Percentiles rank a stretch among this genome's conserved stretches.
These are phyloP conservation scores for Entomortierella lignicola DNA, from an alignment of 192 early-diverging fungal species.

Conservation along the genomic window DNA sequence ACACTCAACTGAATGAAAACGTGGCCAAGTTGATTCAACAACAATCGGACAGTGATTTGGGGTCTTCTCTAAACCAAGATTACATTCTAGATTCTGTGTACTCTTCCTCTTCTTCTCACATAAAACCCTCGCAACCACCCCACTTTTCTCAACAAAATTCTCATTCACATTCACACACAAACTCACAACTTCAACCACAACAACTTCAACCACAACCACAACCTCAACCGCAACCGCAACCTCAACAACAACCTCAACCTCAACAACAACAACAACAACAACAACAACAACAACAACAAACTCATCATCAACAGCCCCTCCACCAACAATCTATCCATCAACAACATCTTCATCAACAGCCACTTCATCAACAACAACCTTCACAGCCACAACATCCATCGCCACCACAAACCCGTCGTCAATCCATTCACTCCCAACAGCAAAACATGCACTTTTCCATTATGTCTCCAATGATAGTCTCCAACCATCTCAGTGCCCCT, in stretches of 20 bases:
- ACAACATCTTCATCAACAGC: slow-evolving; percentile 1
- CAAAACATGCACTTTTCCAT: slow-evolving; percentile 35
- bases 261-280: background rate
- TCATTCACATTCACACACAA: slow-evolving; percentile 8
- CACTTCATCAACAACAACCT: background rate
- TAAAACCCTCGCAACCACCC: slow-evolving; percentile 11
- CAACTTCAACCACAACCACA: slow-evolving; percentile 9
- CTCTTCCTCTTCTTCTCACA: slow-evolving; percentile 18
- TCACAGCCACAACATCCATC: slow-evolving; percentile 4
- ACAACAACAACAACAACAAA: background rate
- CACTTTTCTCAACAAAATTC: slow-evolving; percentile 5
- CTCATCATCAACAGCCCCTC: background rate
- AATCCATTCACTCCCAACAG: slow-evolving; percentile 3
- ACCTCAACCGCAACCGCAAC: background rate
- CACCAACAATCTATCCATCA: background rate
- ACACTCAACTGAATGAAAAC: slow-evolving; percentile 30
- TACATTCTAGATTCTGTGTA: slow-evolving; percentile 62
- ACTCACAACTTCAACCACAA: slow-evolving; percentile 4
- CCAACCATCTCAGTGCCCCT: slow-evolving; percentile 16
- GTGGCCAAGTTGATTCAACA: slow-evolving; percentile 30
- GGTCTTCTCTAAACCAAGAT: slow-evolving; percentile 21
- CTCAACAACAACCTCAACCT: slow-evolving; percentile 12
- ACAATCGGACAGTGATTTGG: slow-evolving; percentile 1
- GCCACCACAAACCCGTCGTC: background rate
- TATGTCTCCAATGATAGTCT: slow-evolving; percentile 35